Conservation (phyloP, 768 basidiomycete species). For the Favolaschia claudopus region DNA sequence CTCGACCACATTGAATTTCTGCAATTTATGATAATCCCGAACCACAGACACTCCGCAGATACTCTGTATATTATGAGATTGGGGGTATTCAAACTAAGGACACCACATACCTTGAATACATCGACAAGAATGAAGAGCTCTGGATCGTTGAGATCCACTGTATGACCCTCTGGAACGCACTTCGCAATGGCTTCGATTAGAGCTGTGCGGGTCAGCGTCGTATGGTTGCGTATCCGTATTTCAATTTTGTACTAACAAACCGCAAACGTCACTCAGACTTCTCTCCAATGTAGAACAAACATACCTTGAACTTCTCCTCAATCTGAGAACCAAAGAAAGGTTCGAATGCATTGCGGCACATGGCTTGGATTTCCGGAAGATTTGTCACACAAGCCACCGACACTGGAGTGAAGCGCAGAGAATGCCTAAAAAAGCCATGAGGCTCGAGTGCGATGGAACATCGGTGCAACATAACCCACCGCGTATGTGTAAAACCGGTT, state of each 20-base stretch:
- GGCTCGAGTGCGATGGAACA: slow-evolving; percentile 1
- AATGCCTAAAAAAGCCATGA: slow-evolving; percentile 52
- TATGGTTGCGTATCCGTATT: slow-evolving; percentile 77
- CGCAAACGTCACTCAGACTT: neutral
- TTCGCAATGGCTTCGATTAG: slow-evolving; percentile 75
- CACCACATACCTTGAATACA: slow-evolving; percentile 74
- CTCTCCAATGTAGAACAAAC: no score
- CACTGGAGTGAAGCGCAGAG: slow-evolving; percentile 76
- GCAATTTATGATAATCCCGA: slow-evolving; percentile 70
- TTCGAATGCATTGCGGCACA: slow-evolving; percentile 64
- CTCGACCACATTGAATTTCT: slow-evolving; percentile 84
- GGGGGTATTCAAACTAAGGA: no score
- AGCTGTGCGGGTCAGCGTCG: slow-evolving; percentile 62
- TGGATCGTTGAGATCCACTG: slow-evolving; percentile 72
- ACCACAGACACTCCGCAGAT: slow-evolving; percentile 81
- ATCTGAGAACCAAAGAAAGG: slow-evolving; percentile 58
- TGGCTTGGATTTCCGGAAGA: slow-evolving; percentile 68
- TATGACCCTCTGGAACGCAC: slow-evolving; percentile 73
- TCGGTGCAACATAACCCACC: slow-evolving; percentile 47
- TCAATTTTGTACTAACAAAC: slow-evolving; percentile 80
- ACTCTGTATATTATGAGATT: slow-evolving; percentile 53
- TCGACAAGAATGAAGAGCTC: slow-evolving; percentile 81
- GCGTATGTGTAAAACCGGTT: slow-evolving; percentile 71
- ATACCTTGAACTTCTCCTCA: slow-evolving; percentile 56
- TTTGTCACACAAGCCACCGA: slow-evolving; percentile 73